Evolutionary conservation across 352 stramenopile genomes (phyloP).

Genomic region (Lagenidium giganteum): DNA sequence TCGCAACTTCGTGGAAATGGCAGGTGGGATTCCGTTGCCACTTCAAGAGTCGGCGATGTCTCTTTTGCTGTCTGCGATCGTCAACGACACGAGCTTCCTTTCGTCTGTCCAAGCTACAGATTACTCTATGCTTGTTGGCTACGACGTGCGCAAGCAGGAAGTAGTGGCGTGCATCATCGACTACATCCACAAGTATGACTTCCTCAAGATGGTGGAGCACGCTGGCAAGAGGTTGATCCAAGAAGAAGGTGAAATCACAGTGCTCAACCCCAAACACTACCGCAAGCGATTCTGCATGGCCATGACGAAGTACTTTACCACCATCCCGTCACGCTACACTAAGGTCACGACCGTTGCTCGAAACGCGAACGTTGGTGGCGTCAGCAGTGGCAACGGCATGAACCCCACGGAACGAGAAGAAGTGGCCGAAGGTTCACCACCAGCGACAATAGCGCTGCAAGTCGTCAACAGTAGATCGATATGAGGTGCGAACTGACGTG

Average conservation of each 20-base stretch:
- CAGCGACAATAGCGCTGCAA: too few species aligned
- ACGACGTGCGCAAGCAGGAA: slow-evolving; percentile 83
- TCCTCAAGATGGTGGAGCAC: slow-evolving; percentile 89
- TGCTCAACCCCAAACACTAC: slow-evolving; percentile 85
- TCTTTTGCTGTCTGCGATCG: slow-evolving; percentile 74
- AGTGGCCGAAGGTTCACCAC: slow-evolving; percentile 9
- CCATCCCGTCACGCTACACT: slow-evolving; percentile 82
- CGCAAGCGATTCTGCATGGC: slow-evolving; percentile 78
- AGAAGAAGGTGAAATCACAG: slow-evolving; percentile 85
- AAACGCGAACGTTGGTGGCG: too few species aligned
- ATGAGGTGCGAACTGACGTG: background rate
- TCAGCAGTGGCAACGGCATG: too few species aligned
- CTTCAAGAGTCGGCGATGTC: slow-evolving; percentile 81
- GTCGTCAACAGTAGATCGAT: too few species aligned
- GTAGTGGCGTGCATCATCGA: slow-evolving; percentile 87
- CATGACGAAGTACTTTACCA: slow-evolving; percentile 89
- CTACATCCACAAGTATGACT: slow-evolving; percentile 90
- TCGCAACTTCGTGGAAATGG: slow-evolving; percentile 84
- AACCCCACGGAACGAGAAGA: slow-evolving; percentile 16
- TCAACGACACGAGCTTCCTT: slow-evolving; percentile 85
- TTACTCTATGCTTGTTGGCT: slow-evolving; percentile 87
- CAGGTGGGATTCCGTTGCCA: slow-evolving; percentile 71
- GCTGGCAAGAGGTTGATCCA: slow-evolving; percentile 85
- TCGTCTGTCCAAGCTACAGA: slow-evolving; percentile 79
- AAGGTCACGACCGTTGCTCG: slow-evolving; percentile 69